Evolutionary conservation across 2,329 filamentous ascomycete genomes (phyloP), one percentile per base, ranked within the genome.

Genomic region (Penicillium vulpinum): DNA sequence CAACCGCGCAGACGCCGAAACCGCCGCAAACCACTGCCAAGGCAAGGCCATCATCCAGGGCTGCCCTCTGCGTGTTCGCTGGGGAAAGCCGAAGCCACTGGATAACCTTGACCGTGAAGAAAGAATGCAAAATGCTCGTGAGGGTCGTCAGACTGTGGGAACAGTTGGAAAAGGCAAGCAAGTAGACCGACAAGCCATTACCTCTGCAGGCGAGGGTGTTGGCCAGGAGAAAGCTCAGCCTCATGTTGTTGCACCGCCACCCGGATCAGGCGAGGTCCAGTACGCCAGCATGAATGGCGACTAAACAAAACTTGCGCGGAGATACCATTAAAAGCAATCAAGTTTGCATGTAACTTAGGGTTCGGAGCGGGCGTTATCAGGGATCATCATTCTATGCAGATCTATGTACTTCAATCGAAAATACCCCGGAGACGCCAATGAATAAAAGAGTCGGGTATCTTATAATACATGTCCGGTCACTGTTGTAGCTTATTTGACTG

Each of bases 41-140:
- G 94, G 95, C 6, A 89, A 89, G 60, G 91, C 92, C 0, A 85
- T 97, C 7, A 90, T 99, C 67, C 88, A 92, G 35, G 94, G 94
- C 3, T 97, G 93, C 67, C 94, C 94, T 0, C 76, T 99, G 59
- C 83, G 93, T 31, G 87, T 99, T 18, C 88, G 92, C 61, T 99
- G 94, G 94, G 93, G 92, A 16, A 88, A 90, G 71, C 93, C 95
- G 16, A 94, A 92, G 78, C 89, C 93, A 1, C 82, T 99, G 54
- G 94, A 96, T 55, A 95, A 86, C 24, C 89, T 97, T 86, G 90
- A 96, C 62, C 88, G 88, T 60, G 92, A 97, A 53, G 85, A 96
- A 73, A 84, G 93, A 41, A 82, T 88, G 63, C 85, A 89, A 68
- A 91, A 96, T 80, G 86, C 92, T 22, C 85, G 87, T 35, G 91